Evolutionary conservation across 2,329 filamentous ascomycete genomes (phyloP).

Genomic region (Dactylellina leptospora): DNA sequence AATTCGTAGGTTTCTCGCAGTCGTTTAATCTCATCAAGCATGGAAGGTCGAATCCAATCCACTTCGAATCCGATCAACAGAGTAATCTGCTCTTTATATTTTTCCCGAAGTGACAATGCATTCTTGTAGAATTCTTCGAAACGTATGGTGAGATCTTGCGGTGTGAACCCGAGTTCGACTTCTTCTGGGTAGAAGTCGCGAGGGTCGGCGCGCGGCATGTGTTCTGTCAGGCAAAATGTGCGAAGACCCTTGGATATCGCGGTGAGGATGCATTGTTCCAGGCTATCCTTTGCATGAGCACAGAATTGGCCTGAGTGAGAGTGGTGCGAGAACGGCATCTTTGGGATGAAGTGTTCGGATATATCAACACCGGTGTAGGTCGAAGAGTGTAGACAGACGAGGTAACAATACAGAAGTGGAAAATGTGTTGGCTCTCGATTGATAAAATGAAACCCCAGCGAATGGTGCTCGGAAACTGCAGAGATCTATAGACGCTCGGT

Average conservation of each 20-base stretch:
- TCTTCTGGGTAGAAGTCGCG: conserved; percentile 93
- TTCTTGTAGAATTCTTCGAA: conserved; percentile 79
- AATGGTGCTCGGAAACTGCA: too few species aligned
- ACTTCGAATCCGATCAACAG: conserved; percentile 90
- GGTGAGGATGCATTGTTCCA: conserved; percentile 82
- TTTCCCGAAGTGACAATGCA: conserved; percentile 74
- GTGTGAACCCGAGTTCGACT: conserved; percentile 62
- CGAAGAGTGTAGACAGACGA: conserved; percentile 3
- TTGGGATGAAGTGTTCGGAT: too few species aligned
- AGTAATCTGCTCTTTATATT: conserved; percentile 75
- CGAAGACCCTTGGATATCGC: conserved; percentile 82
- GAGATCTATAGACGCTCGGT: too few species aligned
- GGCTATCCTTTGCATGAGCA: conserved; percentile 82
- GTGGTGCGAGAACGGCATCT: conserved; percentile 97
- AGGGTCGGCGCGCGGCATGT: conserved; percentile 81
- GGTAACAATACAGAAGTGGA: not conserved
- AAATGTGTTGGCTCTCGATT: not conserved
- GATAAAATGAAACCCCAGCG: too few species aligned
- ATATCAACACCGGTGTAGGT: too few species aligned
- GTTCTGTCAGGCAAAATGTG: conserved; percentile 88
- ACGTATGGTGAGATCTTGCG: conserved; percentile 64
- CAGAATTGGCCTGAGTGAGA: conserved; percentile 99
- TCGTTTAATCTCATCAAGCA: conserved; percentile 68
- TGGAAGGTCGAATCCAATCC: conserved; percentile 83
- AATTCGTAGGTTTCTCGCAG: conserved; percentile 71